Conservation (phyloP, 345 rosid species). For the Lepidium sativum region DNA sequence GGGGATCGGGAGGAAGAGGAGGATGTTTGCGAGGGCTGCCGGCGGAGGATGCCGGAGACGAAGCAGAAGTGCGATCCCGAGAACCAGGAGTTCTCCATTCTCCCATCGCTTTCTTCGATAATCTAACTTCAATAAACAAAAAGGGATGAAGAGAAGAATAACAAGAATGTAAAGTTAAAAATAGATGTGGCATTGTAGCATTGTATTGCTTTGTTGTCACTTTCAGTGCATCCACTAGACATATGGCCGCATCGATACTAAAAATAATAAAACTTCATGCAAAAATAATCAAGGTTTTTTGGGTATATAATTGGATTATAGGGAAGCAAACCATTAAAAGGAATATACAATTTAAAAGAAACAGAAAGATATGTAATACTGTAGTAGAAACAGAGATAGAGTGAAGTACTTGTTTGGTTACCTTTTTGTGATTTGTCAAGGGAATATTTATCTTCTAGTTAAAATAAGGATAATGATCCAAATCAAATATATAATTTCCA, state of each 20-base stretch:
- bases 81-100: too few relatives aligned
- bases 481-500: not conserved
- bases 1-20: too few relatives aligned
- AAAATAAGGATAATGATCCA: not conserved
- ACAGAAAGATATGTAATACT: not conserved
- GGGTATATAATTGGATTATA: not conserved
- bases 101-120: too few relatives aligned
- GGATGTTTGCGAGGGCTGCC: too few relatives aligned
- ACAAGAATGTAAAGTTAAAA: not conserved
- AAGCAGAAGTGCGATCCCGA: too few relatives aligned
- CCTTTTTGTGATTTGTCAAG: not conserved
- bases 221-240: constrained; percentile 1
- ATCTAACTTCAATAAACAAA: too few relatives aligned
- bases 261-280: not conserved
- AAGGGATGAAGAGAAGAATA: too few relatives aligned
- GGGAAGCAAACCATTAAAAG: not conserved
- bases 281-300: not conserved
- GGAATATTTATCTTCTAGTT: not conserved
- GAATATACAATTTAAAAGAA: not conserved
- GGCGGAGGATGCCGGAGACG: too few relatives aligned
- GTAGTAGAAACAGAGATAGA: not conserved
- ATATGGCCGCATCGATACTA: not conserved
- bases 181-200: not conserved
- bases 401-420: not conserved
- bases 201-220: not conserved